Conservation (phyloP, 2,329 filamentous ascomycete genomes). For the Cercospora sesami region DNA sequence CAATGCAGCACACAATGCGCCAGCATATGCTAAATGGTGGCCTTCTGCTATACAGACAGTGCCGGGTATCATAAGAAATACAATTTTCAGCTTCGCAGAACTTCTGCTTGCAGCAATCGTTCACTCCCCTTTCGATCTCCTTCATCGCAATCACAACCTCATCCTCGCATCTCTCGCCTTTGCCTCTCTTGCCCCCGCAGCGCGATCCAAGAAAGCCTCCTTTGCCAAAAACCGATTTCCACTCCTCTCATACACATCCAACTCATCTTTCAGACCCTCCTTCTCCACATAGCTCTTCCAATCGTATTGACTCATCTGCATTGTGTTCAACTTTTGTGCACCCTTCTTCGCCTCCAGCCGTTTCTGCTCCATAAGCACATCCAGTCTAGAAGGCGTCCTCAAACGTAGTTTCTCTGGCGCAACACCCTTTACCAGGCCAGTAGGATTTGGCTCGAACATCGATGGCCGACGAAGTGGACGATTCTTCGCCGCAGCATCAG, state of each 20-base stretch:
- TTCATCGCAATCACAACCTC: slow-evolving; percentile 34
- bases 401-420: slow-evolving; percentile 47
- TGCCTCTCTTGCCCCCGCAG: slow-evolving; percentile 58
- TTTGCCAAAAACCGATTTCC: slow-evolving; percentile 62
- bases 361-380: slow-evolving; percentile 38
- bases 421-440: slow-evolving; percentile 48
- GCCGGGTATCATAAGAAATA: slow-evolving; percentile 18
- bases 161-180: slow-evolving; percentile 55
- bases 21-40: neutral
- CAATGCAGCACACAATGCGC: neutral
- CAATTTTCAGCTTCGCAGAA: slow-evolving; percentile 16
- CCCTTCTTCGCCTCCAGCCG: slow-evolving; percentile 38
- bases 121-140: neutral
- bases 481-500: slow-evolving; percentile 35
- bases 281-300: slow-evolving; percentile 65
- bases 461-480: slow-evolving; percentile 50
- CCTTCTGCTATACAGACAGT: neutral
- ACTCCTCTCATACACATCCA: slow-evolving; percentile 61
- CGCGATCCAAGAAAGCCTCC: slow-evolving; percentile 62
- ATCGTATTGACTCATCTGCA: slow-evolving; percentile 65
- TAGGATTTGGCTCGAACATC: slow-evolving; percentile 54
- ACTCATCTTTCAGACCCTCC: slow-evolving; percentile 60
- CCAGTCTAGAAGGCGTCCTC: slow-evolving; percentile 36
- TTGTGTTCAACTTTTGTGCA: slow-evolving; percentile 63
- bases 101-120: neutral